phyloP scores from a whole-genome alignment of 2,329 filamentous ascomycete species.

The Colletotrichum filicis region DNA sequence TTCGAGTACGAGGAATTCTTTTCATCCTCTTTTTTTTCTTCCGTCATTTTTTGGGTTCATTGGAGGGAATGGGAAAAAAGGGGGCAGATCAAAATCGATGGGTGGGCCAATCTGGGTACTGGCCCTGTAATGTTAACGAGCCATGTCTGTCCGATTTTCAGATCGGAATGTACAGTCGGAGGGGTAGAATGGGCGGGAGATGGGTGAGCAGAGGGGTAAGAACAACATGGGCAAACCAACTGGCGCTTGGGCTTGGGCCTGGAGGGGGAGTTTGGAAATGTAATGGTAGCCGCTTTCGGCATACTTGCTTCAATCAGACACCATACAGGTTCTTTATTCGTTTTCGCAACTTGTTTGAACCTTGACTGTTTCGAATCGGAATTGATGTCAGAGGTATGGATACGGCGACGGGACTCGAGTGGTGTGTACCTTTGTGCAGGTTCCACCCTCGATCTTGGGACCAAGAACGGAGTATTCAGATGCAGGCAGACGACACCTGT shows the following conservation, averaged over 20 bases:
- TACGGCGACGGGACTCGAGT: neutral
- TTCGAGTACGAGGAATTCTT: slow-evolving; percentile 28
- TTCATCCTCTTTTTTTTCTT: slow-evolving; percentile 16
- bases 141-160: slow-evolving; percentile 31
- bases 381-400: neutral
- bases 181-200: neutral
- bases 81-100: slow-evolving; percentile 19
- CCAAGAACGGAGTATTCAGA: neutral
- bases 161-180: slow-evolving; percentile 26
- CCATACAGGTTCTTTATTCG: neutral
- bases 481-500: slow-evolving; percentile 7
- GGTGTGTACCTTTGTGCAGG: neutral
- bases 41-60: neutral
- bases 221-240: slow-evolving; percentile 25
- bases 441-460: slow-evolving; percentile 6
- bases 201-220: neutral
- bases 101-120: slow-evolving; percentile 32
- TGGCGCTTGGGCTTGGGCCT: slow-evolving; percentile 17
- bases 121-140: slow-evolving; percentile 34
- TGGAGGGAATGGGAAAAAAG: slow-evolving; percentile 16
- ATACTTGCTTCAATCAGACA: slow-evolving; percentile 16
- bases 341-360: neutral
- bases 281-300: slow-evolving; percentile 20
- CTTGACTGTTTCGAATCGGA: neutral
- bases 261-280: slow-evolving; percentile 24